Conservation (phyloP, 2,329 filamentous ascomycete genomes). For the Beauveria sp. region DNA sequence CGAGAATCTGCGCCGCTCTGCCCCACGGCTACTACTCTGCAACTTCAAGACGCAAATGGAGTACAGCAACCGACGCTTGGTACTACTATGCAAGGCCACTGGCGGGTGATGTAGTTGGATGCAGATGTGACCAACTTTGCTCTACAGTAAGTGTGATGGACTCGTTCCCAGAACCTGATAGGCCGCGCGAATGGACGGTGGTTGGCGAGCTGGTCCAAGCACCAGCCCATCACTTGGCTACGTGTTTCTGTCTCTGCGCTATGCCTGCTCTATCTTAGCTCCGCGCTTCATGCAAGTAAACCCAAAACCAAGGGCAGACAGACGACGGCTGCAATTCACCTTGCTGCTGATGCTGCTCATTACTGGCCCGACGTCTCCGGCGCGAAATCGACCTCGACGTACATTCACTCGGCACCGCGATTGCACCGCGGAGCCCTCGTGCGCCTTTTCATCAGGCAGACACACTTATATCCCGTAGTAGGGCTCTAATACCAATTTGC, state of each 20-base stretch:
- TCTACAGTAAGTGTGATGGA: not conserved
- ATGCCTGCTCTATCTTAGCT: not conserved
- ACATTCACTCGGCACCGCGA: not conserved
- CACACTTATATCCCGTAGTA: not conserved
- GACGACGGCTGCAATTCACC: not conserved
- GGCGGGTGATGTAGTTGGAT: not conserved
- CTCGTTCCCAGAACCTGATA: not conserved
- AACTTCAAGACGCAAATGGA: not conserved
- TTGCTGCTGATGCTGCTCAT: no score
- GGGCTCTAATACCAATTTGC: no score
- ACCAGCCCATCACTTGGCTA: not conserved
- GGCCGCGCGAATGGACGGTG: not conserved
- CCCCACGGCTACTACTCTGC: not conserved
- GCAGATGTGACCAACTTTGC: constrained; percentile 2
- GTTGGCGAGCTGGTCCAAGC: not conserved
- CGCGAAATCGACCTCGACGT: not conserved
- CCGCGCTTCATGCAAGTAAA: not conserved
- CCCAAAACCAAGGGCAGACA: not conserved
- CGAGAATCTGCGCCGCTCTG: not conserved
- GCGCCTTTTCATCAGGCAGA: not conserved
- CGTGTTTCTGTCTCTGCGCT: not conserved
- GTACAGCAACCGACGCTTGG: not conserved
- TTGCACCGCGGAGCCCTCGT: not conserved
- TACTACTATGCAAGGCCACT: not conserved
- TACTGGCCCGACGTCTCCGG: not conserved